A percentile compares a stretch with the other conserved stretches of the same genome.
Conservation (phyloP, 2,329 filamentous ascomycete genomes). For the Alternaria arborescens region DNA sequence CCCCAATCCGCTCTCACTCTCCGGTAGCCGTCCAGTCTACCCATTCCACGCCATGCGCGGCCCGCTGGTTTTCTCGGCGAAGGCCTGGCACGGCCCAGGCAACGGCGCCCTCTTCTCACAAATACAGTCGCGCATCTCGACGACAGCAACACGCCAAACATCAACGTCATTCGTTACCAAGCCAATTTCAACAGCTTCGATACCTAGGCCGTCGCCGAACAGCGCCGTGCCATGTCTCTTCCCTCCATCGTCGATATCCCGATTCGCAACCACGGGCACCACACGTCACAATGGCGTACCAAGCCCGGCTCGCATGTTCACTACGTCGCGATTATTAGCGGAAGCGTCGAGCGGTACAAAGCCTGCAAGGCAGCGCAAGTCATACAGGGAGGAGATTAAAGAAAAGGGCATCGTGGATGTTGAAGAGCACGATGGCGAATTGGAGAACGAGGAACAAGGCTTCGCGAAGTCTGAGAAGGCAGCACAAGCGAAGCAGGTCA, state of each 20-base stretch:
- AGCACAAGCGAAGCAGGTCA: constrained; percentile 84
- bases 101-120: constrained; percentile 47
- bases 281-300: constrained; percentile 38
- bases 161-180: constrained; percentile 29
- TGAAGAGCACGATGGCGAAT: constrained; percentile 55
- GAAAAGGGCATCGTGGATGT: constrained; percentile 46
- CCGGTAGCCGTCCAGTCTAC: constrained; percentile 38
- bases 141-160: constrained; percentile 23
- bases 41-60: constrained; percentile 45
- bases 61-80: constrained; percentile 39
- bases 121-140: constrained; percentile 38
- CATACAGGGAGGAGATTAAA: constrained; percentile 52
- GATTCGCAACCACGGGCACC: constrained; percentile 28
- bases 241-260: constrained; percentile 20
- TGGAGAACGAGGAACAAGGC: constrained; percentile 66
- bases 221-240: constrained; percentile 21
- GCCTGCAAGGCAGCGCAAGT: constrained; percentile 36
- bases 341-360: constrained; percentile 33
- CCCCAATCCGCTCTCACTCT: constrained; percentile 20
- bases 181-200: constrained; percentile 5
- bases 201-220: constrained; percentile 5
- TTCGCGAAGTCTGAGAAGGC: constrained; percentile 84
- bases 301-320: constrained; percentile 40
- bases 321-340: constrained; percentile 35
- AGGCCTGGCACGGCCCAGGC: constrained; percentile 47